Percentiles rank a stretch among this genome's conserved stretches.
Evolutionary conservation across 1,284 basidiomycete species (phyloP).

Genomic region (Apiotrichum domesticum): DNA sequence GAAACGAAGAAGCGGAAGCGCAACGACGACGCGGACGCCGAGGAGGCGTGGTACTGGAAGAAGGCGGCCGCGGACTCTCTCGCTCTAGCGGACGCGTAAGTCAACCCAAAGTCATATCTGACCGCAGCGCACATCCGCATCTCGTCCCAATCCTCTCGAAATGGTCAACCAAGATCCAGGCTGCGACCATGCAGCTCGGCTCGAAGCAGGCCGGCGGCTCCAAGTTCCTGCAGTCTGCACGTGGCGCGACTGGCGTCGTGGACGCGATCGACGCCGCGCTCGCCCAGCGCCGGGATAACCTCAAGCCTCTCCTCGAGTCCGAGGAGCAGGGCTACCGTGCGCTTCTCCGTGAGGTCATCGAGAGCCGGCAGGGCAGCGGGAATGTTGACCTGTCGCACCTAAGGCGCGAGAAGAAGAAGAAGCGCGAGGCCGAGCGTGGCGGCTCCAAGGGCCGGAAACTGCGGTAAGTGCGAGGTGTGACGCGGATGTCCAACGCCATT

Average conservation of each 20-base stretch:
- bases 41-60: constrained; percentile 32
- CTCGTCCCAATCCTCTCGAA: constrained; percentile 72
- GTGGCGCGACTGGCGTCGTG: constrained; percentile 43
- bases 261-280: constrained; percentile 39
- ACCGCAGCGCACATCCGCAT: constrained; percentile 54
- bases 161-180: constrained; percentile 90
- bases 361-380: constrained; percentile 46
- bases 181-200: constrained; percentile 58
- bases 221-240: constrained; percentile 59
- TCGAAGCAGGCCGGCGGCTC: constrained; percentile 35
- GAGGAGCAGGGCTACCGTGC: constrained; percentile 90
- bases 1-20: constrained; percentile 14
- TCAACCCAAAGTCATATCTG: background rate
- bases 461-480: constrained; percentile 51
- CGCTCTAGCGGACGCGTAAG: constrained; percentile 34
- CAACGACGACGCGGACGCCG: constrained; percentile 7
- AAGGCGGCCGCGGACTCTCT: constrained; percentile 32
- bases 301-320: constrained; percentile 48
- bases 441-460: constrained; percentile 88
- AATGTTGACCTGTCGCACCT: constrained; percentile 31
- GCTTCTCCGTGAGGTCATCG: constrained; percentile 79
- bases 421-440: constrained; percentile 80
- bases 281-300: constrained; percentile 26
- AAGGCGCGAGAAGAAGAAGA: constrained; percentile 54
- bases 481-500: too few relatives aligned